Percentiles rank a stretch among this genome's conserved stretches.
Evolutionary conservation across 495 filamentous ascomycete genomes (phyloP).

Genomic region (Amphirosellinia nigrospora): DNA sequence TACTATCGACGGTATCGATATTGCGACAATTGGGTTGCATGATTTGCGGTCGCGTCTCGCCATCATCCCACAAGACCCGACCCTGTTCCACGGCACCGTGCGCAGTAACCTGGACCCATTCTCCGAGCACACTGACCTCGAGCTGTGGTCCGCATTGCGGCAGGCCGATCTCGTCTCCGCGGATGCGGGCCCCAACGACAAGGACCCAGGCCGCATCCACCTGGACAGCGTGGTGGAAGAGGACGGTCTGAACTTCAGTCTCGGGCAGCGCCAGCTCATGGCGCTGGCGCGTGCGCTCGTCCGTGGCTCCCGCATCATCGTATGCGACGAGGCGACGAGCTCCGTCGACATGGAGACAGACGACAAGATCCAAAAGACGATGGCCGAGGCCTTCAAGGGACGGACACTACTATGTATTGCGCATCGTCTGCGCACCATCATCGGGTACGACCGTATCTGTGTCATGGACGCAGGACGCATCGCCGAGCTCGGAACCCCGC

Average conservation of each 20-base stretch:
- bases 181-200: conserved; percentile 48
- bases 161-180: conserved; percentile 75
- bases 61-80: conserved; percentile 97
- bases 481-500: conserved; percentile 81
- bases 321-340: conserved; percentile 94
- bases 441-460: conserved; percentile 92
- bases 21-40: conserved; percentile 80
- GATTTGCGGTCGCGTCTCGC: conserved; percentile 87
- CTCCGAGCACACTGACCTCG: conserved; percentile 82
- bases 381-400: conserved; percentile 83
- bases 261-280: conserved; percentile 97
- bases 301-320: conserved; percentile 84
- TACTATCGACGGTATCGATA: conserved; percentile 89
- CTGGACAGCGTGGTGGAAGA: conserved; percentile 89
- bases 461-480: conserved; percentile 92
- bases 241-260: conserved; percentile 92
- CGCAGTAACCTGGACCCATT: conserved; percentile 93
- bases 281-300: conserved; percentile 90
- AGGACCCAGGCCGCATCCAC: conserved; percentile 65
- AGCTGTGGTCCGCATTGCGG: conserved; percentile 85
- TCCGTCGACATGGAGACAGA: conserved; percentile 97
- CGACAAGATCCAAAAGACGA: conserved; percentile 90
- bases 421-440: conserved; percentile 89
- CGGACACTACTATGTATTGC: conserved; percentile 94
- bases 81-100: conserved; percentile 90